A percentile compares a stretch with the other conserved stretches of the same genome.
Conservation (phyloP, 1,139 yeast genomes). For the Candida sp. region DNA sequence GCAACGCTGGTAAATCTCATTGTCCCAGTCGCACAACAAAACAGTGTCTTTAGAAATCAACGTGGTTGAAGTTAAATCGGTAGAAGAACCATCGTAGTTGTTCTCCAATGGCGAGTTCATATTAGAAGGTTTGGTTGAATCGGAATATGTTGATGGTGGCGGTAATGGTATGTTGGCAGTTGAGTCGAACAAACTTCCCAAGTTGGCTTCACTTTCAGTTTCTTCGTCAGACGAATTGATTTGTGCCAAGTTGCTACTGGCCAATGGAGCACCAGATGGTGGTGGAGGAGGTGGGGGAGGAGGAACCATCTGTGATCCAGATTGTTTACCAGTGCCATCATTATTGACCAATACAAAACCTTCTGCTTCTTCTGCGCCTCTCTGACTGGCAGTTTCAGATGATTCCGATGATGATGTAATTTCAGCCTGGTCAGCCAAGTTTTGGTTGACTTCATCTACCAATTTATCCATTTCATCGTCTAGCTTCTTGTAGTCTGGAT, state of each 20-base stretch:
- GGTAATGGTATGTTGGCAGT: constrained; percentile 22
- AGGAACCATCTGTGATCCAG: constrained; percentile 2
- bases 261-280: background rate
- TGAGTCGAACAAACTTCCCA: constrained; percentile 35
- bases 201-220: constrained; percentile 19
- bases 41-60: constrained; percentile 45
- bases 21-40: constrained; percentile 76
- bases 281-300: constrained; percentile 7
- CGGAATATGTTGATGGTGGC: constrained; percentile 22
- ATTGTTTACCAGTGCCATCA: constrained; percentile 6
- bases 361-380: constrained; percentile 18
- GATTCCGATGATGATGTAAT: constrained; percentile 4
- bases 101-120: constrained; percentile 26
- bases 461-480: constrained; percentile 23
- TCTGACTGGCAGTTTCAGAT: constrained; percentile 11
- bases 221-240: constrained; percentile 22
- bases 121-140: constrained; percentile 24
- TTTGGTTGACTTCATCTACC: constrained; percentile 17
- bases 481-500: constrained; percentile 22
- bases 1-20: constrained; percentile 48
- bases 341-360: constrained; percentile 25
- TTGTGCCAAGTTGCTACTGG: constrained; percentile 5
- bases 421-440: constrained; percentile 6
- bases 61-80: constrained; percentile 5
- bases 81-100: constrained; percentile 7